These are phyloP conservation scores for Pelargonium australe DNA, from an alignment of 441 rosid species.

Conservation along the genomic window DNA sequence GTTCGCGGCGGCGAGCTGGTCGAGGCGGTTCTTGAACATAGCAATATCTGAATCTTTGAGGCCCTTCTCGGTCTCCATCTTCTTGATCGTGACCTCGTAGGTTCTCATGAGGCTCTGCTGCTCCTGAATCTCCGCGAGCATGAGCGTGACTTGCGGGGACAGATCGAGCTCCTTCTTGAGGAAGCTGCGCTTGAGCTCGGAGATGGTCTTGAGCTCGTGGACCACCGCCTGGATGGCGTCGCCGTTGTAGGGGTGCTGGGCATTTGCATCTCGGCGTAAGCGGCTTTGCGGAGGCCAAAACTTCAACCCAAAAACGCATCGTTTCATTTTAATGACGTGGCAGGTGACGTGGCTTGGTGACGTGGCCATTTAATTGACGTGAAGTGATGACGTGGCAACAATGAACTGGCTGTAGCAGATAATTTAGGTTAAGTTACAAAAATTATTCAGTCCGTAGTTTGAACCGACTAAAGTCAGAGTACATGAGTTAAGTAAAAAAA, in stretches of 20 bases:
- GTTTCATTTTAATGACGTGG: too few species aligned
- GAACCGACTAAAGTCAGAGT: too few species aligned
- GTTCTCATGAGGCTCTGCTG: conserved; percentile 65
- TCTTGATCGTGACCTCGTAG: conserved; percentile 50
- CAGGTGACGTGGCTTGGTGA: too few species aligned
- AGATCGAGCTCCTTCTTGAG: conserved; percentile 48
- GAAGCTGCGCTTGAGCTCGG: conserved; percentile 53
- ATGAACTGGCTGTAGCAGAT: too few species aligned
- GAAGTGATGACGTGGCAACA: too few species aligned
- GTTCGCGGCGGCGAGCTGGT: conserved; percentile 25
- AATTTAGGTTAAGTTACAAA: too few species aligned
- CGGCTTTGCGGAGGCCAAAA: too few species aligned
- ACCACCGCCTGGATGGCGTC: conserved; percentile 53
- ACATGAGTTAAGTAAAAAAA: too few species aligned
- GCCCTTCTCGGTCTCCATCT: conserved; percentile 36
- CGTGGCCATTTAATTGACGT: too few species aligned
- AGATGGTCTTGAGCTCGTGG: conserved; percentile 44
- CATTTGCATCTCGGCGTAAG: conserved; percentile 69
- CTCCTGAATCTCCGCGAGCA: conserved; percentile 67
- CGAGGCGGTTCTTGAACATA: conserved; percentile 24
- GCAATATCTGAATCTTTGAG: conserved; percentile 32
- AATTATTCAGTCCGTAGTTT: too few species aligned
- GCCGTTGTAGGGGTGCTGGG: conserved; percentile 58
- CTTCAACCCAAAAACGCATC: too few species aligned
- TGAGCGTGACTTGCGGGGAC: conserved; percentile 56